Conservation (phyloP, 306 rosid species). For the Cucumis sativus region DNA sequence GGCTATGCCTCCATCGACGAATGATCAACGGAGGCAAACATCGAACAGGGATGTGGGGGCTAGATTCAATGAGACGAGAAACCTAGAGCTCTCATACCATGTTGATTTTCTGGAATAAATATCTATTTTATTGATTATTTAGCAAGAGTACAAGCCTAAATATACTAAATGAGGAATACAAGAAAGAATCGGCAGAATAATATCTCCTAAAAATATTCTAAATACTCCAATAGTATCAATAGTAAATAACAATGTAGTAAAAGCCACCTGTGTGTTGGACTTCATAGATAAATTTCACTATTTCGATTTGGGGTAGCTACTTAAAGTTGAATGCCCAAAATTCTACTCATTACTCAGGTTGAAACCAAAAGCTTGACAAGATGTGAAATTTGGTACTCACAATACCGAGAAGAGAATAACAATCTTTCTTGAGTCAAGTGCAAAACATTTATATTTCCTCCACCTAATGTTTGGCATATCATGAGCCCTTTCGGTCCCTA, state of each 20-base stretch:
- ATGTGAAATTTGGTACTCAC: conserved; percentile 35
- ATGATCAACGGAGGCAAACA: too few species aligned
- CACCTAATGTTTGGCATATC: conserved; percentile 60
- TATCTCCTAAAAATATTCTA: too few species aligned
- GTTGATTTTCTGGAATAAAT: too few species aligned
- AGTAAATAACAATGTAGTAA: neutral
- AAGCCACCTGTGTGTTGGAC: neutral
- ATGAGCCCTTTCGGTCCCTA: conserved; percentile 49
- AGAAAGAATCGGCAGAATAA: too few species aligned
- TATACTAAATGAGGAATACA: too few species aligned
- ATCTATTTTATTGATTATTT: too few species aligned
- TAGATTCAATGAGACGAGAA: too few species aligned
- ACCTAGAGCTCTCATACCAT: too few species aligned
- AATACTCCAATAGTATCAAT: neutral
- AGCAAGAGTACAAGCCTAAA: too few species aligned
- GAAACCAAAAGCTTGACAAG: neutral
- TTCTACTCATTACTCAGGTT: neutral
- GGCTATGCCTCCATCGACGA: too few species aligned
- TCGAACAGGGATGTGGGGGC: too few species aligned
- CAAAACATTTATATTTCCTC: conserved; percentile 66
- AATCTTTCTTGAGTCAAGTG: conserved; percentile 78
- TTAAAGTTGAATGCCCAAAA: neutral
- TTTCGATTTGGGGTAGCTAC: neutral
- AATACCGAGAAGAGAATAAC: conserved; percentile 79
- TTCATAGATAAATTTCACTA: neutral